Evolutionary conservation across 768 basidiomycete genomes (phyloP).

Genomic region (Porpolomopsis calyptriformis): DNA sequence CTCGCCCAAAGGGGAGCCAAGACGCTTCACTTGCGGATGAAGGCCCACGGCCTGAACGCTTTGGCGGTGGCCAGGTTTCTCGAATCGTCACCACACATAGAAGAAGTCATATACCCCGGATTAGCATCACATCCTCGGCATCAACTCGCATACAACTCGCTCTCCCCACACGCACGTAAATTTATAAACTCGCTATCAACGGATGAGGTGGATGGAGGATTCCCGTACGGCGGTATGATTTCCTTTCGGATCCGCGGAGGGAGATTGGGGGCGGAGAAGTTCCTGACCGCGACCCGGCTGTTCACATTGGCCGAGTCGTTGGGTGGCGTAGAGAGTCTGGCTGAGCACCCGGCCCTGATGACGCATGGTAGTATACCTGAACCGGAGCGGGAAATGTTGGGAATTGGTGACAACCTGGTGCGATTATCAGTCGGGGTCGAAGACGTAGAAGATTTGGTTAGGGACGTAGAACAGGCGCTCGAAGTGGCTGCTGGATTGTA

Average conservation of each 20-base stretch:
- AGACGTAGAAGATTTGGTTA: constrained; percentile 71
- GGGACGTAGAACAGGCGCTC: constrained; percentile 60
- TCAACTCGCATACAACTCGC: constrained; percentile 47
- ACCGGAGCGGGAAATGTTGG: constrained; percentile 53
- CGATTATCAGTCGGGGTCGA: constrained; percentile 84
- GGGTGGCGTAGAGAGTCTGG: constrained; percentile 87
- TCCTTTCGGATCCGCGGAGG: constrained; percentile 63
- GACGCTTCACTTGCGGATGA: constrained; percentile 83
- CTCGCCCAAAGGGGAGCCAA: constrained; percentile 85
- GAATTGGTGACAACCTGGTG: constrained; percentile 70
- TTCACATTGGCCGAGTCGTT: constrained; percentile 82
- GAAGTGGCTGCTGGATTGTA: constrained; percentile 1
- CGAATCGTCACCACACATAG: constrained; percentile 44
- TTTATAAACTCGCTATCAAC: constrained; percentile 39
- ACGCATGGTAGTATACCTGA: constrained; percentile 74
- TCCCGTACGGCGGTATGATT: constrained; percentile 90
- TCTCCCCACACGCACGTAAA: constrained; percentile 58
- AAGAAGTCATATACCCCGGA: constrained; percentile 81
- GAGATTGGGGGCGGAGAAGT: constrained; percentile 44
- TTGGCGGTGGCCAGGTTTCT: constrained; percentile 62
- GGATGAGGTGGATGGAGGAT: constrained; percentile 33
- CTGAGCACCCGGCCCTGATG: constrained; percentile 82
- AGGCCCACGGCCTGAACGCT: constrained; percentile 77
- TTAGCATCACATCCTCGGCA: constrained; percentile 57
- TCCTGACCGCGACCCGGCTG: constrained; percentile 53